phyloP scores from a whole-genome alignment of 345 rosid genomes.

The Anastatica hierochuntica region DNA sequence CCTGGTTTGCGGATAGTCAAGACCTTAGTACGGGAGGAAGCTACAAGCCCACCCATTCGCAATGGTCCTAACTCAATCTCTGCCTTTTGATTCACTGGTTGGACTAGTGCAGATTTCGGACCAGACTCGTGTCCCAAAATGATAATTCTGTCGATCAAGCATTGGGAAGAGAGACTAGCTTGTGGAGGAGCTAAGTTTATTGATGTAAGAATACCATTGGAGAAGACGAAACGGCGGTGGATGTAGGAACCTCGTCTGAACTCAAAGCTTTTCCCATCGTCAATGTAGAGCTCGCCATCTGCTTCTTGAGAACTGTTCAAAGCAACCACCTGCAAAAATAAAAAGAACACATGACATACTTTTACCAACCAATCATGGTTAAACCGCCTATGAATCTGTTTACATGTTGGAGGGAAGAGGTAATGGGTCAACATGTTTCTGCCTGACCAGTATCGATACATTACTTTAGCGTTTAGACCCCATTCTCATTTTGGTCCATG shows the following conservation, averaged over 20 bases:
- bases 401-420: background rate
- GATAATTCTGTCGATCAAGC: constrained; percentile 72
- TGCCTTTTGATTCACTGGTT: constrained; percentile 54
- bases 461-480: no score
- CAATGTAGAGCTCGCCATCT: constrained; percentile 86
- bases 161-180: constrained; percentile 41
- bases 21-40: constrained; percentile 30
- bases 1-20: constrained; percentile 78
- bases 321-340: constrained; percentile 64
- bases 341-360: background rate
- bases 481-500: no score
- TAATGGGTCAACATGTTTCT: no score
- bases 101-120: constrained; percentile 47
- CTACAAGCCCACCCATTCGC: constrained; percentile 29
- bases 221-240: constrained; percentile 36
- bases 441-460: no score
- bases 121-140: constrained; percentile 46
- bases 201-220: constrained; percentile 60
- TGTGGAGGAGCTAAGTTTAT: constrained; percentile 34
- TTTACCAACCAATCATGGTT: background rate
- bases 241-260: constrained; percentile 37
- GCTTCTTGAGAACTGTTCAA: constrained; percentile 83
- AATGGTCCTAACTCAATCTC: constrained; percentile 65
- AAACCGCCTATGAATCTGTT: background rate
- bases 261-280: constrained; percentile 81